A percentile compares a stretch with the other conserved stretches of the same genome.
phyloP scores from a whole-genome alignment of 176 grass and related monocot species.

The Pontederia paniculata region DNA sequence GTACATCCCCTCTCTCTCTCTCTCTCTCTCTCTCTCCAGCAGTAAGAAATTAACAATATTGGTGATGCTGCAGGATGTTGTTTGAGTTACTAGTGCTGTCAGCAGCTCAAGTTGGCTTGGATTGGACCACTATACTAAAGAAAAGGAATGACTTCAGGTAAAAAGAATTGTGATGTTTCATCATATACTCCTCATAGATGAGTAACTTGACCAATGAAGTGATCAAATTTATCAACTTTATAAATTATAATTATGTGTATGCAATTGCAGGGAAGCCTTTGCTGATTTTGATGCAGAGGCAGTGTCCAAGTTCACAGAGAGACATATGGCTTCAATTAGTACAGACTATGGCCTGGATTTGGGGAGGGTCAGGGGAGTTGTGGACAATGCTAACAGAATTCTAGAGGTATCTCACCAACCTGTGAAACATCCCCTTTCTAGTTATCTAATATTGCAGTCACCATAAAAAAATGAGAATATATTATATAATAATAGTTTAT shows the following conservation, averaged over 20 bases:
- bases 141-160: conserved; percentile 81
- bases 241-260: conserved; percentile 6
- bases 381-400: conserved; percentile 77
- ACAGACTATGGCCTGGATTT: conserved; percentile 53
- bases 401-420: conserved; percentile 40
- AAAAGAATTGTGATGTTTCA: neutral
- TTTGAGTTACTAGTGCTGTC: conserved; percentile 84
- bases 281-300: conserved; percentile 66
- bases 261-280: conserved; percentile 56
- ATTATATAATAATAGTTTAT: too few species aligned
- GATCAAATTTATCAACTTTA: conserved; percentile 6
- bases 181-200: neutral
- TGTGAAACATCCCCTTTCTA: too few species aligned
- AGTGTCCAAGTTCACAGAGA: conserved; percentile 66
- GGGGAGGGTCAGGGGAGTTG: conserved; percentile 52
- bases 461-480: neutral
- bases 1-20: neutral
- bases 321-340: conserved; percentile 59
- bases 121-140: conserved; percentile 85
- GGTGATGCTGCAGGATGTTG: conserved; percentile 37
- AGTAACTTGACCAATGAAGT: neutral
- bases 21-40: too few species aligned
- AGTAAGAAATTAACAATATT: neutral
- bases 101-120: conserved; percentile 76
- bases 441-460: neutral